phyloP scores from a whole-genome alignment of 2,329 filamentous ascomycete species.

The Aspergillus eucalypticola region DNA sequence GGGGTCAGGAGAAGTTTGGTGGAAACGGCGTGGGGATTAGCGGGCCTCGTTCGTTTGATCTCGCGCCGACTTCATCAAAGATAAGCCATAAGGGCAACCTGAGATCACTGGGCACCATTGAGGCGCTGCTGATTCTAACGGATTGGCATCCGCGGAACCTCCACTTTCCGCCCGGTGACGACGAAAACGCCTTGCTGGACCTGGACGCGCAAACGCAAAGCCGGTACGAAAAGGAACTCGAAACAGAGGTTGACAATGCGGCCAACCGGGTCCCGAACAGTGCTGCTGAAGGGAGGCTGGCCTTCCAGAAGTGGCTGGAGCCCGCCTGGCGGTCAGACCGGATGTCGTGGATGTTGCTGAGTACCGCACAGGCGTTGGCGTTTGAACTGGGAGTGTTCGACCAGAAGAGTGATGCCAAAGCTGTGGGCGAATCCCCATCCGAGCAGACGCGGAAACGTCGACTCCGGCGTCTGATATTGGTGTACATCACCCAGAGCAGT shows the following conservation, averaged over 20 bases:
- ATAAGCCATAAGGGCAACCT: constrained; percentile 68
- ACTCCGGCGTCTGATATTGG: constrained; percentile 80
- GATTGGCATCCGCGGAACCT: constrained; percentile 96
- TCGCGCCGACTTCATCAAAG: constrained; percentile 57
- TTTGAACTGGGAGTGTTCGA: constrained; percentile 97
- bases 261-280: constrained; percentile 52
- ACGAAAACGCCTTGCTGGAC: constrained; percentile 63
- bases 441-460: constrained; percentile 79
- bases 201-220: constrained; percentile 68
- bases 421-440: constrained; percentile 48
- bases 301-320: constrained; percentile 89
- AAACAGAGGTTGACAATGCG: constrained; percentile 43
- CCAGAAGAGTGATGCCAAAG: constrained; percentile 72
- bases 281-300: constrained; percentile 76
- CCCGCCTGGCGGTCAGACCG: constrained; percentile 92
- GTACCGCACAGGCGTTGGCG: constrained; percentile 82
- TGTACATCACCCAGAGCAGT: constrained; percentile 92
- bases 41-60: constrained; percentile 69
- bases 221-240: constrained; percentile 52
- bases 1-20: constrained; percentile 94
- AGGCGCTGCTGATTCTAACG: constrained; percentile 88
- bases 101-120: constrained; percentile 87
- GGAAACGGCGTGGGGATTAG: constrained; percentile 63
- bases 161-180: constrained; percentile 78
- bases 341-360: constrained; percentile 97